Evolutionary conservation across 2,329 filamentous ascomycete species (phyloP).

Genomic region (Venturiaceae sp.): DNA sequence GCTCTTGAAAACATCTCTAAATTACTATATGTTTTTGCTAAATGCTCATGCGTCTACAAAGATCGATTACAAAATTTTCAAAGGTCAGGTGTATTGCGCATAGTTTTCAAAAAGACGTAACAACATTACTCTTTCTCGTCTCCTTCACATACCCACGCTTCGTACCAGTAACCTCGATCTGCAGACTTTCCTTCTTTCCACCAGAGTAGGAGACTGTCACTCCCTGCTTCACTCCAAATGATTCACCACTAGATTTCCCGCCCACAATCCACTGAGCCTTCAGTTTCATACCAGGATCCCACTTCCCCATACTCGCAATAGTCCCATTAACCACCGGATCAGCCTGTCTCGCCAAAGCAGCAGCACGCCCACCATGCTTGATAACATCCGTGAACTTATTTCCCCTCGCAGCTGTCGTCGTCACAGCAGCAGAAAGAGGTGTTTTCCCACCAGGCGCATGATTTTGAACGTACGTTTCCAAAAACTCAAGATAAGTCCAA

Average conservation of each 20-base stretch:
- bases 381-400: constrained; percentile 26
- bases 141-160: constrained; percentile 20
- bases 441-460: constrained; percentile 21
- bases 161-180: constrained; percentile 13
- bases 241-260: constrained; percentile 14
- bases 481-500: constrained; percentile 25
- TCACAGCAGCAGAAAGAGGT: constrained; percentile 16
- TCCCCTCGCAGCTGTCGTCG: constrained; percentile 16
- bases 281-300: constrained; percentile 26
- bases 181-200: constrained; percentile 9
- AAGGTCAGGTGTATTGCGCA: no score
- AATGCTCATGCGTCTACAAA: no score
- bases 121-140: constrained; percentile 16
- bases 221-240: constrained; percentile 18
- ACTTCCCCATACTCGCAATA: constrained; percentile 19
- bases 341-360: constrained; percentile 22
- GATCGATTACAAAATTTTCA: no score
- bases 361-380: constrained; percentile 19
- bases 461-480: constrained; percentile 20
- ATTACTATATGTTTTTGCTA: no score
- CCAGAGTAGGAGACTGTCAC: constrained; percentile 12
- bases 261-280: constrained; percentile 23
- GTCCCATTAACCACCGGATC: constrained; percentile 14
- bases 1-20: no score
- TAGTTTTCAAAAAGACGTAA: no score